Evolutionary conservation across 352 stramenopile genomes (phyloP).

Genomic region (Pythium brachiatum): DNA sequence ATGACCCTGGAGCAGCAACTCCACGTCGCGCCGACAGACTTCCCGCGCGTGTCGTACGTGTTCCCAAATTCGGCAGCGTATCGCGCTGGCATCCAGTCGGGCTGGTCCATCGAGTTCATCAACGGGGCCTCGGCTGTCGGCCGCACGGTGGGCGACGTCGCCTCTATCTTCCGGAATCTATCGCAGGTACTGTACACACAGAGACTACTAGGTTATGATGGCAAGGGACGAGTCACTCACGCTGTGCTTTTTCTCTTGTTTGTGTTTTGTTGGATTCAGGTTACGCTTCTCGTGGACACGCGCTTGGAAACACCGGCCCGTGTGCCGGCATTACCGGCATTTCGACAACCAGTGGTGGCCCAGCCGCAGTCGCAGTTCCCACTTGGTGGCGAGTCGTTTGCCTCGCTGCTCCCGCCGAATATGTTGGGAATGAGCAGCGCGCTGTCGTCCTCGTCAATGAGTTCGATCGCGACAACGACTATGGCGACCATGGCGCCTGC

Average conservation of each 20-base stretch:
- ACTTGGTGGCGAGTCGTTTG: not conserved
- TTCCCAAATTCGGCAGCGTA: slow-evolving; percentile 51
- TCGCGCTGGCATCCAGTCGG: slow-evolving; percentile 40
- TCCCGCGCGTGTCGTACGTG: slow-evolving; percentile 52
- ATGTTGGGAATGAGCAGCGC: not conserved
- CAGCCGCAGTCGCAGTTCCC: not conserved
- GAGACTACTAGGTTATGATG: not conserved
- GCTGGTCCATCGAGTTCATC: slow-evolving; percentile 19
- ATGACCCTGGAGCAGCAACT: slow-evolving; percentile 55
- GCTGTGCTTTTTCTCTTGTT: not conserved
- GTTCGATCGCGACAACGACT: not conserved
- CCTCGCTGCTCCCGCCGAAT: not conserved
- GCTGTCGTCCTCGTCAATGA: not conserved
- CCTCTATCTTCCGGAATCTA: slow-evolving; percentile 16
- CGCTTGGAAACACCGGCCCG: not conserved
- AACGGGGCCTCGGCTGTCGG: slow-evolving; percentile 4
- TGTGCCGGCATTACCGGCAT: not conserved
- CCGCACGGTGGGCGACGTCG: slow-evolving; percentile 9
- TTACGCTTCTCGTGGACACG: slow-evolving; percentile 2
- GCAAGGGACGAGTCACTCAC: not conserved
- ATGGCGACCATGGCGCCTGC: not conserved
- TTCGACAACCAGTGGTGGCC: not conserved
- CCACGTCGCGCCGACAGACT: slow-evolving; percentile 22
- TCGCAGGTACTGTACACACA: slow-evolving; percentile 9
- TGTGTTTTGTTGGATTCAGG: too few species aligned